phyloP scores from a whole-genome alignment of 1,284 basidiomycete genomes.

The Exobasidium cylindrosporum region DNA sequence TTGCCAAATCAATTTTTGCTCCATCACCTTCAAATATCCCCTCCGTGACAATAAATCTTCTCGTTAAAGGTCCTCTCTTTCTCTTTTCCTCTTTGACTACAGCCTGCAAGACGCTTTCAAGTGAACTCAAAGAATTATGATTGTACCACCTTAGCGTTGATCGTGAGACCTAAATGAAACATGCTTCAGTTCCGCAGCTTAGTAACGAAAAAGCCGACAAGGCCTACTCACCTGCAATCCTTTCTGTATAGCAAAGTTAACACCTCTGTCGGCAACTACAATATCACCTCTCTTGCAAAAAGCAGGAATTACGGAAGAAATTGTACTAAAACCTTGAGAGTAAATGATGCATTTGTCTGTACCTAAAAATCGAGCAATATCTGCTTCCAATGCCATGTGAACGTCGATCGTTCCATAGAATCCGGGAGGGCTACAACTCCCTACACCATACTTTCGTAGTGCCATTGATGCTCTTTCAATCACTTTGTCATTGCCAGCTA shows the following conservation, averaged over 20 bases:
- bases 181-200: neutral
- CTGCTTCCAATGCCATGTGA: conserved; percentile 81
- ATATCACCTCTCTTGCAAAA: conserved; percentile 98
- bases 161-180: conserved; percentile 71
- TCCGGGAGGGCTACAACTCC: conserved; percentile 91
- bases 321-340: conserved; percentile 87
- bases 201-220: neutral
- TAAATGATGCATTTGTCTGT: conserved; percentile 88
- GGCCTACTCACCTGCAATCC: conserved; percentile 83
- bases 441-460: conserved; percentile 87
- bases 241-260: conserved; percentile 94
- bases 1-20: conserved; percentile 82
- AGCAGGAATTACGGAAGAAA: conserved; percentile 90
- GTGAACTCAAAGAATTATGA: conserved; percentile 85
- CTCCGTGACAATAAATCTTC: conserved; percentile 94
- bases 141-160: conserved; percentile 68
- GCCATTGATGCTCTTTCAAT: conserved; percentile 81
- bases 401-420: conserved; percentile 98
- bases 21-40: conserved; percentile 96
- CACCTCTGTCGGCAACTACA: conserved; percentile 91
- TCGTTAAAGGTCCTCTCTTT: conserved; percentile 74
- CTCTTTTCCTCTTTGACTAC: conserved; percentile 85
- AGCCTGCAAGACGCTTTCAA: conserved; percentile 79
- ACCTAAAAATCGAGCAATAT: conserved; percentile 86
- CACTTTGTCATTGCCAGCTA: conserved; percentile 82